Base-by-base conservation (phyloP, 176 grass and related monocot genomes). In the Bonia amplexicaulis region DNA sequence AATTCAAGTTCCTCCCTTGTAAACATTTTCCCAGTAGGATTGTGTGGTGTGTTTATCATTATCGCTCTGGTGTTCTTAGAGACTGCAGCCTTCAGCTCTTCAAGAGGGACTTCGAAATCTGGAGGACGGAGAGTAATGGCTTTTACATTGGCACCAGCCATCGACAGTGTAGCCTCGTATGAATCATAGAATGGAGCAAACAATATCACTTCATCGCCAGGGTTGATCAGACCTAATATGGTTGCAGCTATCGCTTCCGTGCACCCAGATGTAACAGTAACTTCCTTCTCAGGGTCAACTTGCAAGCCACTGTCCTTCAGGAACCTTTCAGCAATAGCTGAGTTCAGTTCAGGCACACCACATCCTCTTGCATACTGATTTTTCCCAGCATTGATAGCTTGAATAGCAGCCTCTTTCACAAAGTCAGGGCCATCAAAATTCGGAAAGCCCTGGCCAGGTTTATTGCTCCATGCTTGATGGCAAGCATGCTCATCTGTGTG, bases 11-110 rank as follows among this genome's bases (percentile, higher is more conserved):
- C 96, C 48, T 85, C 91, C 37, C 86, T 73, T 17, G 90, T 91
- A 62, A 99, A 99, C 96, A 99, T 99, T 66, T 99, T 99, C n/a
- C 96, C 96, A 59, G 96, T 99, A 46, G 96, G 96, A 53, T 99
- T 99, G 81, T 99, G 96, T 20, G 96, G 96, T 25, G 96, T 96
- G 62, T 99, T 99, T 86, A 99, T 99, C 96, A 99, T 90, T 85
- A 99, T 92, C 0, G 96, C 96, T 48, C 90, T 91, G 40, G 96
- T 99, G 54, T 92, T 87, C 74, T 94, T 88, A 0, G 90, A 89
- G 52, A 99, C 85, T 58, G 84, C 66, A 3, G 84, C 88, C 82
- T 96, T 94, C 6, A 99, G 65, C 90, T 99, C 93, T 73, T 96
- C 88, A 77, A 99, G 76, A 16, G 96, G 91, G 27, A 94, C 91